Evolutionary conservation across 116 monocot genomes (phyloP).

Genomic region (Zostera marina): DNA sequence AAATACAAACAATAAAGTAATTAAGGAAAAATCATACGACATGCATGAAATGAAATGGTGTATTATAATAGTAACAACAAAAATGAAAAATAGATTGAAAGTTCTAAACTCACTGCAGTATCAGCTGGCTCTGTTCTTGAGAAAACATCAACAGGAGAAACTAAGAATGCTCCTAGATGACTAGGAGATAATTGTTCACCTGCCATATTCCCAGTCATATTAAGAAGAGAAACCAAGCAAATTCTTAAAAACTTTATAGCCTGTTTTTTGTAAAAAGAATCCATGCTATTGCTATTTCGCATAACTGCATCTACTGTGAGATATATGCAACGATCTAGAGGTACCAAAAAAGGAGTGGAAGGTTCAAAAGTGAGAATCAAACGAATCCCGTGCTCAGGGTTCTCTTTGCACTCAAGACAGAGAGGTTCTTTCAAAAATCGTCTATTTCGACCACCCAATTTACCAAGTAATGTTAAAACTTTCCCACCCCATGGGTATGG

Average conservation of each 20-base stretch:
- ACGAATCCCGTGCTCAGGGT: conserved; percentile 96
- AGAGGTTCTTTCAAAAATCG: conserved; percentile 94
- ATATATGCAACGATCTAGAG: conserved; percentile 81
- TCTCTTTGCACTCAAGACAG: conserved; percentile 90
- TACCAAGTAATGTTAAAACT: conserved; percentile 82
- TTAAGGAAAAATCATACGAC: too few species aligned
- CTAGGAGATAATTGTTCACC: conserved; percentile 41
- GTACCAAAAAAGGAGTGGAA: conserved; percentile 89
- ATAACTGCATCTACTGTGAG: conserved; percentile 71
- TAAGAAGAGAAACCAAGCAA: conserved; percentile 65
- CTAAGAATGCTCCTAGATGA: conserved; percentile 46
- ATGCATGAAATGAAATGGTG: too few species aligned
- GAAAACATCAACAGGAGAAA: conserved; percentile 75
- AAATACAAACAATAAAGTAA: too few species aligned
- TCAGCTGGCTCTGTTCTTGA: conserved; percentile 57
- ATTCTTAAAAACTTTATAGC: conserved; percentile 81
- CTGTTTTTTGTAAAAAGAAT: conserved; percentile 74
- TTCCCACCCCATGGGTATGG: conserved; percentile 96
- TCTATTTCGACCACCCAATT: conserved; percentile 92
- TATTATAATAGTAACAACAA: too few species aligned
- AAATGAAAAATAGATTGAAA: background rate
- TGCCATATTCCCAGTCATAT: conserved; percentile 55
- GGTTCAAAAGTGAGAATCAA: conserved; percentile 96
- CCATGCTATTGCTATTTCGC: conserved; percentile 45
- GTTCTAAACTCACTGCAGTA: conserved; percentile 47